A percentile compares a stretch with the other conserved stretches of the same genome.
These are phyloP conservation scores for Naganishia vishniacii DNA, from an alignment of 768 basidiomycete species.

Conservation along the genomic window DNA sequence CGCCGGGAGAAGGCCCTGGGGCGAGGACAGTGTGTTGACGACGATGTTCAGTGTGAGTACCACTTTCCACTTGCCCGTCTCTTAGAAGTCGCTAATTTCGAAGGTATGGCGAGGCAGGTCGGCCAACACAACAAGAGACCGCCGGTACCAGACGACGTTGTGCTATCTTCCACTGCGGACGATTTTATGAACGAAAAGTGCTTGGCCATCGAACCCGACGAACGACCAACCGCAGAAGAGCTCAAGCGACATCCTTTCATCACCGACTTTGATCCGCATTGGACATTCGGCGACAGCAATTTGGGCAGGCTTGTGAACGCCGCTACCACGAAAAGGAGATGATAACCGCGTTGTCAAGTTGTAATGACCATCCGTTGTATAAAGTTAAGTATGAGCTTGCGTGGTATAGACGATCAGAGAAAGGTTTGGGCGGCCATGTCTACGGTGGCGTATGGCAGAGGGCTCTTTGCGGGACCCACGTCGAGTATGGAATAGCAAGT, in stretches of 20 bases:
- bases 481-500: too few species aligned
- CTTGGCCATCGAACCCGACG: constrained; percentile 81
- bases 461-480: too few species aligned
- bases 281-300: constrained; percentile 43
- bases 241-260: constrained; percentile 67
- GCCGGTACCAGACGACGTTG: constrained; percentile 78
- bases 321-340: constrained; percentile 16
- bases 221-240: constrained; percentile 72
- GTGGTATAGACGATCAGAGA: too few species aligned
- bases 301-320: constrained; percentile 42
- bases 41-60: constrained; percentile 84
- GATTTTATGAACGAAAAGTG: constrained; percentile 78
- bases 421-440: too few species aligned
- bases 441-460: too few species aligned
- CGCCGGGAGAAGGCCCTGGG: constrained; percentile 94
- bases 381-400: background rate
- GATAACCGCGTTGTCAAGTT: background rate
- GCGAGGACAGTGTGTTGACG: constrained; percentile 68
- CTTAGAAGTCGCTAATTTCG: background rate
- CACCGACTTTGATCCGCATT: constrained; percentile 37
- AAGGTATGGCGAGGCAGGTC: constrained; percentile 46
- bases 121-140: constrained; percentile 76
- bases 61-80: background rate
- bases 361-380: background rate
- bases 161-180: constrained; percentile 66